Conservation (phyloP, 768 basidiomycete species). For the Podaxis sp. region DNA sequence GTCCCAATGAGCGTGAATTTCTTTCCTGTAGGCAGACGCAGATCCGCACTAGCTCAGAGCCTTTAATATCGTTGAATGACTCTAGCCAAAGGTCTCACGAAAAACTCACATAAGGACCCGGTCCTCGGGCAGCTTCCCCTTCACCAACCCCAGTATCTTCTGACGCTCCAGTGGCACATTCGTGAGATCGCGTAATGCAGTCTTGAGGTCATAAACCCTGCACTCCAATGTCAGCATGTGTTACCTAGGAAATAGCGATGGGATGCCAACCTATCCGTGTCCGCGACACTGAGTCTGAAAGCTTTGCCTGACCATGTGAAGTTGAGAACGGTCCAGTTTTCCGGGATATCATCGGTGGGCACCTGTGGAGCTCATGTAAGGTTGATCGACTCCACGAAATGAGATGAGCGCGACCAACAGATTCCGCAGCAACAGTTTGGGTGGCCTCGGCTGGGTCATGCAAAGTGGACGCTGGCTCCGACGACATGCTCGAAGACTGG, state of each 20-base stretch:
- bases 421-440: not conserved
- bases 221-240: conserved; percentile 7
- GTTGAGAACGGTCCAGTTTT: conserved; percentile 59
- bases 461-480: not conserved
- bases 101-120: conserved; percentile 57
- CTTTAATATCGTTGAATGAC: conserved; percentile 1
- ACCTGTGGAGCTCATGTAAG: conserved; percentile 5
- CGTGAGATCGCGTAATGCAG: conserved; percentile 62
- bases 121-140: conserved; percentile 79
- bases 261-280: conserved; percentile 65
- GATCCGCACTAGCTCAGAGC: conserved; percentile 44
- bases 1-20: conserved; percentile 88
- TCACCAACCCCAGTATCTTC: conserved; percentile 84
- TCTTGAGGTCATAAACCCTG: conserved; percentile 83
- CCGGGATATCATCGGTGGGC: conserved; percentile 22
- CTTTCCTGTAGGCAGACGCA: conserved; percentile 56
- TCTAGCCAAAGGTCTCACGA: conserved; percentile 19
- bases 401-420: not conserved
- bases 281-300: conserved; percentile 65
- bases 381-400: not conserved
- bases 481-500: not conserved
- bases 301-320: conserved; percentile 74
- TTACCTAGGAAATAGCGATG: not conserved
- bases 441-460: not conserved
- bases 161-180: conserved; percentile 81